Evolutionary conservation across 108 stramenopile species (phyloP), one percentile per base, ranked within the genome.

Genomic region (Bacterosira constricta): DNA sequence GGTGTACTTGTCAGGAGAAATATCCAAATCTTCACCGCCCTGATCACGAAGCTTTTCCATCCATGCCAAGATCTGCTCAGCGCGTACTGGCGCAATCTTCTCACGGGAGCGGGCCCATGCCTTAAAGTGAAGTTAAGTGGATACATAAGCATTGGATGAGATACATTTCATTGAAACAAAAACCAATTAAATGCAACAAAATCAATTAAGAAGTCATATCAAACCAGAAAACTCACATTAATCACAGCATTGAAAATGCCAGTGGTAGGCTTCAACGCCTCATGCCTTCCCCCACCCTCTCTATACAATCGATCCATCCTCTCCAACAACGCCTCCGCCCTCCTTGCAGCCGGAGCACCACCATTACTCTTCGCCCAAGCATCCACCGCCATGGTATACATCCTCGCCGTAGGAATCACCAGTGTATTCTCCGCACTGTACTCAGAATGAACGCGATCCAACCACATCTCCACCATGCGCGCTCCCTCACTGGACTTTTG

Each of bases 341-440:
- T 77, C 56, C 87, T 82, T 36, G 90, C 93, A 23, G 89, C 93
- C 46, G 73, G 69, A 0, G 85, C 89, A 12, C 88, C 86, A 41
- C 89, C 86, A 1, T 87, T 87, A 59, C 90, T 91, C 55, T 90
- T 91, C 6, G 93, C 90, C 93, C 93, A 94, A 15, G 90, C 93
- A 82, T 93, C 92, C 25, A 93, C 86, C 27, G 88, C 88, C 88
- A 90, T 93, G 35, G 92, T 93, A 54, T 87, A 93, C 90, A 93
- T 89, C 55, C 90, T 87, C 29, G 87, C 85, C 20, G 85, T 93
- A 10, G 84, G 85, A 42, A 66, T 64, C 3, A 83, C 80, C 5
- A 84, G 47, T 9, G 70, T 44, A 68, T 93, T 93, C 7, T 88
- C 89, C 13, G 85, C 80, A 77, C 83, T 82, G 49, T 70, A 75